Evolutionary conservation across 768 basidiomycete species (phyloP).

Genomic region (Amanita exitialis): DNA sequence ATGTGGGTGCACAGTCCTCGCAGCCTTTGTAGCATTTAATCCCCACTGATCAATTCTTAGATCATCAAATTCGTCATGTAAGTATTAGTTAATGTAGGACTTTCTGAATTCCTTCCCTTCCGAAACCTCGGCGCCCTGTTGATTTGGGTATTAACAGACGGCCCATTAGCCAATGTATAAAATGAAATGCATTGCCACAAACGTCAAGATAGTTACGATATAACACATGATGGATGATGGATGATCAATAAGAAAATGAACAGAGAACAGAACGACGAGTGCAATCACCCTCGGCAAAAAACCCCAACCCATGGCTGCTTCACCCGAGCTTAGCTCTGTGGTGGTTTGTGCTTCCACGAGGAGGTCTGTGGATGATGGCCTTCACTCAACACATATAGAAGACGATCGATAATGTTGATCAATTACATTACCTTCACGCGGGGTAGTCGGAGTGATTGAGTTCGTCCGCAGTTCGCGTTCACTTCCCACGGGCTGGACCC

Average conservation of each 20-base stretch:
- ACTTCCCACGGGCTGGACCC: background rate
- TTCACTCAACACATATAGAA: background rate
- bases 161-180: too few species aligned
- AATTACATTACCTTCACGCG: background rate
- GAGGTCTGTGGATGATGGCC: background rate
- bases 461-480: background rate
- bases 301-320: background rate
- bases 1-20: constrained; percentile 9
- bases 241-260: background rate
- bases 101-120: constrained; percentile 14
- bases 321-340: background rate
- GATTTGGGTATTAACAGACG: background rate
- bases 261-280: background rate
- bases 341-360: background rate
- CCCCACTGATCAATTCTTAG: constrained; percentile 1
- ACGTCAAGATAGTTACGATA: too few species aligned
- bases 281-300: background rate
- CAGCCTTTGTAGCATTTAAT: constrained; percentile 14
- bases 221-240: too few species aligned
- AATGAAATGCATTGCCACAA: too few species aligned
- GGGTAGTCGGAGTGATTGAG: background rate
- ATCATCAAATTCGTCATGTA: constrained; percentile 6
- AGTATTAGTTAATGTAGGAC: constrained; percentile 4
- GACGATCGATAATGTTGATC: background rate
- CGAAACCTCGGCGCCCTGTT: constrained; percentile 14